Percentiles rank a stretch among this genome's conserved stretches.
phyloP scores from a whole-genome alignment of 2,329 filamentous ascomycete species.

The Talaromyces rugulosus region DNA sequence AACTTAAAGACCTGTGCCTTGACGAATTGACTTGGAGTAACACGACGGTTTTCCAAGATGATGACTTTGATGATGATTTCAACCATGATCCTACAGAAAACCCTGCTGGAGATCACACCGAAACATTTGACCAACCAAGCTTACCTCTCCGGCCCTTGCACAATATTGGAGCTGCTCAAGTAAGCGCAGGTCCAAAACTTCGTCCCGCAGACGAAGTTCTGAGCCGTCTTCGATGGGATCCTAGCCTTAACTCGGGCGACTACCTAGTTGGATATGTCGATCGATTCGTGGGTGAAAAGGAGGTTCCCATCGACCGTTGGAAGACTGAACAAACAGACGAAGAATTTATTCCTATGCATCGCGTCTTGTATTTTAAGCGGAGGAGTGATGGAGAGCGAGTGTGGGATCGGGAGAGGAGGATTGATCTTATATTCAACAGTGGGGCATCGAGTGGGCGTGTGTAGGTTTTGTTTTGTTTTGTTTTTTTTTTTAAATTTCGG shows the following conservation, averaged over 20 bases:
- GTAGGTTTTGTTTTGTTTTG: background rate
- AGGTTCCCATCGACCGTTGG: conserved; percentile 48
- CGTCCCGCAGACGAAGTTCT: conserved; percentile 37
- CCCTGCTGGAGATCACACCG: background rate
- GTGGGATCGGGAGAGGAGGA: conserved; percentile 48
- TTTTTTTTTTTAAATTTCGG: background rate
- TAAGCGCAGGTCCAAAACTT: conserved; percentile 8
- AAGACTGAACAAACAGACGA: conserved; percentile 52
- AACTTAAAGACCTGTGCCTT: conserved; percentile 14
- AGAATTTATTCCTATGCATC: conserved; percentile 55
- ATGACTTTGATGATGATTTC: conserved; percentile 7
- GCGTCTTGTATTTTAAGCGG: conserved; percentile 49
- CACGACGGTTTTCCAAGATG: background rate
- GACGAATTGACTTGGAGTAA: conserved; percentile 9
- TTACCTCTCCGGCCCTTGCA: background rate
- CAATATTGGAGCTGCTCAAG: background rate
- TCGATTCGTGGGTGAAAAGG: conserved; percentile 48
- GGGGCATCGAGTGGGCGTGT: conserved; percentile 18
- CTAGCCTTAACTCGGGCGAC: conserved; percentile 38
- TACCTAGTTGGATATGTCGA: conserved; percentile 54
- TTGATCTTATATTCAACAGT: conserved; percentile 47
- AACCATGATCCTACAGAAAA: background rate
- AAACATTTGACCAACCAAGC: background rate
- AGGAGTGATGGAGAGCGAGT: conserved; percentile 37
- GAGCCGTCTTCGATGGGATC: conserved; percentile 49